These are phyloP conservation scores for Dimocarpus longan DNA, from an alignment of 345 rosid species.

Conservation along the genomic window DNA sequence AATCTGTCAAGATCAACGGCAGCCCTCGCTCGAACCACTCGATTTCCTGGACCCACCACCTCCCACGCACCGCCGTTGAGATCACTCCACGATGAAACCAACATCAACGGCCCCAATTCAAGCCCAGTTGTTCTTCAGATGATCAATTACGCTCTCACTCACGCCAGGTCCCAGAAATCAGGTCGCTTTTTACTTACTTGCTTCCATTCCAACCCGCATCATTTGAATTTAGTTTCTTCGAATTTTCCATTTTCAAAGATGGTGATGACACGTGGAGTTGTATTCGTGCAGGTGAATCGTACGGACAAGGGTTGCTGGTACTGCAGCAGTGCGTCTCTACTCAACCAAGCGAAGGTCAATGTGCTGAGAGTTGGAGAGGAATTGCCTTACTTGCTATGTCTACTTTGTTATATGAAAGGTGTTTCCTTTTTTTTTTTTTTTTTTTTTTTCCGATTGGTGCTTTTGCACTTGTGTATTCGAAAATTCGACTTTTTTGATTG, in stretches of 20 bases:
- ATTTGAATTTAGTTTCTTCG: background rate
- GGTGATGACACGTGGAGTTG: background rate
- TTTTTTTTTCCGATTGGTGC: too few species aligned
- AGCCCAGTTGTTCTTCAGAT: conserved; percentile 82
- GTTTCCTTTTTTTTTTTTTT: background rate
- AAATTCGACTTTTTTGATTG: background rate
- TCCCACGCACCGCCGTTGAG: conserved; percentile 30
- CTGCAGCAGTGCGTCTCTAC: conserved; percentile 79
- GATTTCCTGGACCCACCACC: conserved; percentile 4
- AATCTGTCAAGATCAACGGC: conserved; percentile 38
- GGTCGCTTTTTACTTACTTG: conserved; percentile 35
- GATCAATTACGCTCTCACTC: conserved; percentile 85
- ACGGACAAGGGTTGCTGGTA: conserved; percentile 76
- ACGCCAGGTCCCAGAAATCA: conserved; percentile 70
- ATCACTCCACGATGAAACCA: conserved; percentile 49
- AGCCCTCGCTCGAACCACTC: conserved; percentile 13
- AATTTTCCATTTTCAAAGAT: background rate
- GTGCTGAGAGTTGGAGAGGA: conserved; percentile 57
- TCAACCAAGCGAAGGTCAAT: conserved; percentile 52
- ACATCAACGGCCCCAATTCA: conserved; percentile 39
- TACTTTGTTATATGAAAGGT: conserved; percentile 70
- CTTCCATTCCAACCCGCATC: background rate
- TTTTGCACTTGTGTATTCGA: background rate
- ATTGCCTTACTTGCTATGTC: conserved; percentile 85
- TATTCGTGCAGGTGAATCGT: conserved; percentile 56